Evolutionary conservation across 1,139 yeast genomes (phyloP), one percentile per base, ranked within the genome.

Genomic region (Geotrichum reessii): DNA sequence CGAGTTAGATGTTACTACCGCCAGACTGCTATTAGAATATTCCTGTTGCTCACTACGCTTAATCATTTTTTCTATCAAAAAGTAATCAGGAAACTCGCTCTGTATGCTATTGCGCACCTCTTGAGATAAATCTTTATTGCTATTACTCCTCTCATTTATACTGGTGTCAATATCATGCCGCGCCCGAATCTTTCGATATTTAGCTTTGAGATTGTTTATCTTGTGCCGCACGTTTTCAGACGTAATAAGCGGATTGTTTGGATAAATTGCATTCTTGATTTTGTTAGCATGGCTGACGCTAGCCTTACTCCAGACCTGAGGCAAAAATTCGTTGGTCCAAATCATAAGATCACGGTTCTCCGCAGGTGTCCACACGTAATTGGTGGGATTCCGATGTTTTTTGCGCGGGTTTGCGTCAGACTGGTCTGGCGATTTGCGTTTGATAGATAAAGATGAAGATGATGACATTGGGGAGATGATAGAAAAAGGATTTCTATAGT

Each of bases 181-280:
- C 14, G 53, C 56, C 47, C 31, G 17, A 22, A 53, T 46, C 24
- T 50, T 57, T 42, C 59, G 42, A 28, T 53, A 57, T 33, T 57
- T 57, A 22, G 59, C 59, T 25, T 57, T 57, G 9, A 57, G 31
- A 42, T 57, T 57, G 56, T 57, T 57, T 5, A 57, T 40, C 28
- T 57, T 57, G 51, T 57, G 59, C 21, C 59, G 52, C 14, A 57
- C 53, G 50, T 57, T 57, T 31, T 57, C 59, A 6, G 56, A 52
- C 9, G 59, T 57, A 17, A 57, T 57, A 14, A 37, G 50, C 2
- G 52, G 54, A 12, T 57, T 57, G 47, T 48, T 53, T 1, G 22
- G 21, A 37, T 57, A 57, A 3, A 57, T 24, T 2, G 56, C 57
- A 11, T 49, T 27, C 44, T 57, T 57, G 53, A 57, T 57, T 24